phyloP scores from a whole-genome alignment of 768 basidiomycete genomes.

The Tulasnella sp. region DNA sequence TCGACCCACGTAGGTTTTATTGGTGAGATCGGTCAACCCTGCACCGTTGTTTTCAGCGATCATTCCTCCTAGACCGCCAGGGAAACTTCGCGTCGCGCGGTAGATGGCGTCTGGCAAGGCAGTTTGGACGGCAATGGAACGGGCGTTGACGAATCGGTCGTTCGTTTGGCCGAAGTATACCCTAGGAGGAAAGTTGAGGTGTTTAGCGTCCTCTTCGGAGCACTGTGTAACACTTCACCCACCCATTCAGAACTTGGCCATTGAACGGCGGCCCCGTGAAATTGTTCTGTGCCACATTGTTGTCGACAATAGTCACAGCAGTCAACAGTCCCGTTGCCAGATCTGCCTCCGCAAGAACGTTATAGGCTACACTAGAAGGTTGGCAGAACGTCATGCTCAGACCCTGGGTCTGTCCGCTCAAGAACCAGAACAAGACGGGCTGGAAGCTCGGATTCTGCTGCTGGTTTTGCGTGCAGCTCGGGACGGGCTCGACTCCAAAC shows the following conservation, averaged over 20 bases:
- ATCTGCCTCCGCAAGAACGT: conserved; percentile 29
- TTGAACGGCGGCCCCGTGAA: conserved; percentile 24
- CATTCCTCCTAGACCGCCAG: conserved; percentile 22
- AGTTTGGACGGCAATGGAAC: conserved; percentile 20
- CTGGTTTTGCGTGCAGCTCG: neutral
- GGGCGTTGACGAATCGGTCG: conserved; percentile 3
- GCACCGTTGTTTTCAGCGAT: conserved; percentile 19
- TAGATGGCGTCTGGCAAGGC: conserved; percentile 25
- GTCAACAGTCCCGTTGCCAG: conserved; percentile 17
- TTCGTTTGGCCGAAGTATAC: conserved; percentile 1
- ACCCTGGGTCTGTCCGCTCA: neutral
- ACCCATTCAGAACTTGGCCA: conserved; percentile 30
- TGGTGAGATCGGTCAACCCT: conserved; percentile 6
- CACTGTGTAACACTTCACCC: neutral
- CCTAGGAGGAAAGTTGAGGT: conserved; percentile 5
- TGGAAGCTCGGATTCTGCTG: conserved; percentile 14
- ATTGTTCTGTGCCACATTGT: conserved; percentile 26
- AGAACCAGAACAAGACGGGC: conserved; percentile 33
- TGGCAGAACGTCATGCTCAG: conserved; percentile 28
- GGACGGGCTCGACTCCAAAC: conserved; percentile 22
- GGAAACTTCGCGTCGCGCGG: conserved; percentile 11
- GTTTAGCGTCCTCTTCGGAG: neutral
- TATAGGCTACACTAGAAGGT: conserved; percentile 9
- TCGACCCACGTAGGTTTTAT: conserved; percentile 18
- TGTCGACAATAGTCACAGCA: neutral